Conservation (phyloP, 257 asterid genomes). For the Gentiana macrophylla region DNA sequence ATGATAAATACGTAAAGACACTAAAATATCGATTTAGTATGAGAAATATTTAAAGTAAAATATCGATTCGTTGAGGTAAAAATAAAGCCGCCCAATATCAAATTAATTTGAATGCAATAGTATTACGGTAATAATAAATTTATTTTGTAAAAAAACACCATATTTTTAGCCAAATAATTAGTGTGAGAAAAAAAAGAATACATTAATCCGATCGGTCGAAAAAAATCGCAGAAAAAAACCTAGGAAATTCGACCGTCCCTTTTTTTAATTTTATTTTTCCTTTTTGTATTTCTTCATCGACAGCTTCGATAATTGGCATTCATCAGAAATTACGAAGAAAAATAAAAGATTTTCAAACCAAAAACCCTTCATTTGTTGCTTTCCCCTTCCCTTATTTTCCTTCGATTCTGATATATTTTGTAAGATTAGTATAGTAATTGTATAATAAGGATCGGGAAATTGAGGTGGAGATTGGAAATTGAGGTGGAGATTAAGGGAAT, state of each 20-base stretch:
- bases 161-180: too few species aligned
- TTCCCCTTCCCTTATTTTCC: slow-evolving; percentile 2
- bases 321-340: neutral
- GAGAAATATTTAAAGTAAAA: too few species aligned
- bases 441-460: slow-evolving; percentile 5
- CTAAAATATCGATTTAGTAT: too few species aligned
- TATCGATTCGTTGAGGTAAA: too few species aligned
- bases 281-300: slow-evolving; percentile 11
- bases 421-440: neutral
- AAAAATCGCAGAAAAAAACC: neutral
- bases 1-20: too few species aligned
- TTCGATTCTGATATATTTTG: neutral
- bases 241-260: slow-evolving; percentile 7
- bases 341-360: neutral
- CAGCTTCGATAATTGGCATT: slow-evolving; percentile 16
- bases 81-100: too few species aligned
- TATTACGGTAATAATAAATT: too few species aligned
- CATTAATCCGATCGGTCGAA: too few species aligned
- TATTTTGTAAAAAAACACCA: too few species aligned
- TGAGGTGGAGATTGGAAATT: slow-evolving; percentile 10
- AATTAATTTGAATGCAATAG: too few species aligned
- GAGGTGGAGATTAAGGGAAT: slow-evolving; percentile 3
- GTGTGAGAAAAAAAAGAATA: too few species aligned
- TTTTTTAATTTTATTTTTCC: neutral
- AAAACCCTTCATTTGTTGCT: slow-evolving; percentile 4